Base-by-base conservation (phyloP, 768 basidiomycete species). In the Paxillus involutus region DNA sequence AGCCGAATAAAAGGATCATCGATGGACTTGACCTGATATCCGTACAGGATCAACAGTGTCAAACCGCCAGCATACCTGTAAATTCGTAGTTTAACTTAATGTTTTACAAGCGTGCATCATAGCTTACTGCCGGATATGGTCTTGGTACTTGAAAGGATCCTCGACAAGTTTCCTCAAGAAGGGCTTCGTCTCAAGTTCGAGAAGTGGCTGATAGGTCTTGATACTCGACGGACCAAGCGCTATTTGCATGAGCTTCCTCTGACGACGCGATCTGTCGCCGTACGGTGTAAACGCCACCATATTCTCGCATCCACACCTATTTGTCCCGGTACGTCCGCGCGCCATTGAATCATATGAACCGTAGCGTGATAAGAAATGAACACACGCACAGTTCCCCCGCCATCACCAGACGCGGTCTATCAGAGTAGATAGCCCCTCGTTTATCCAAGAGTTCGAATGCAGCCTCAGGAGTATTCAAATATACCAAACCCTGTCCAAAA, bases 201-300 rank as follows among this genome's bases (percentile, higher is more conserved):
- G 72, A 30, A 86, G 73, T 0, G 83, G 83, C 44, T 82, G 71
- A 66, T 88, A 90, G 4, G 70, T 63, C 9, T 80, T 77, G 52
- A 89, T 81, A 19, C 68, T 73, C 11, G 76, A 73, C 29, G 73
- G 57, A 37, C 81, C 80, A 37, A 90, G 77, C 6, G 87, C 85
- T 47, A 80, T 78, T 64, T 84, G 82, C 71, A 89, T 80, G 41
- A 89, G 78, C 59, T 71, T 80, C 61, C 88, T 82, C 66, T 88
- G 86, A 21, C 85, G 80, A 52, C 80, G 82, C 43, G 76, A 77
- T 62, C 77, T 75, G 56, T 86, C 84, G 33, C 82, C 81, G 62
- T 89, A 87, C 16, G 77, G 75, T 5, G 84, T 84, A 66, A 89
- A 88, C 2, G 84, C 85, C 51, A 84, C 80, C 83, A 88, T 87